These are phyloP conservation scores for Wickerhamiella bombiphila DNA, from an alignment of 805 yeast species.

Conservation along the genomic window DNA sequence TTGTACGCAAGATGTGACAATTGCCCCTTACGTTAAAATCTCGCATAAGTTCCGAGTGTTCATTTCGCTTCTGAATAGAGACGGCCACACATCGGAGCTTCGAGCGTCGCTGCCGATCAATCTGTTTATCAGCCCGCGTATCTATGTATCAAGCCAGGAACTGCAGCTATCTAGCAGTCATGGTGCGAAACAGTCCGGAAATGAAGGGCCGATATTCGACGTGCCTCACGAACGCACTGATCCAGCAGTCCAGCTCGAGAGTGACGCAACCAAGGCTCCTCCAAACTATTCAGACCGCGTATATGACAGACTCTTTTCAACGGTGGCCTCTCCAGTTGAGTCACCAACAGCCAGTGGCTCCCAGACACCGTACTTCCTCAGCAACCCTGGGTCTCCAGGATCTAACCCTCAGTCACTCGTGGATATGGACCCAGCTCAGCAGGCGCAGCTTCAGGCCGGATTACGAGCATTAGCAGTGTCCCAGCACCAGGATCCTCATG, in stretches of 20 bases:
- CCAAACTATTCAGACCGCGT: slow-evolving; percentile 74
- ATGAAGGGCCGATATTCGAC: slow-evolving; percentile 13
- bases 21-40: slow-evolving; percentile 56
- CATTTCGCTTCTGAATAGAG: slow-evolving; percentile 68
- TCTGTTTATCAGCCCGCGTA: slow-evolving; percentile 67
- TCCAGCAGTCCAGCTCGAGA: slow-evolving; percentile 2
- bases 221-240: slow-evolving; percentile 8
- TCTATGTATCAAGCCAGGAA: slow-evolving; percentile 43
- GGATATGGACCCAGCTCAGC: slow-evolving; percentile 21
- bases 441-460: slow-evolving; percentile 27
- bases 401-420: slow-evolving; percentile 15
- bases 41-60: slow-evolving; percentile 78
- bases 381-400: slow-evolving; percentile 7
- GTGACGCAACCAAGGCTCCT: slow-evolving; percentile 41
- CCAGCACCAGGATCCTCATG: too few species aligned
- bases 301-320: slow-evolving; percentile 67
- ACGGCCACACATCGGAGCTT: slow-evolving; percentile 83
- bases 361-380: slow-evolving; percentile 22
- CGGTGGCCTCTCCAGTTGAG: slow-evolving; percentile 30
- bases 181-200: neutral
- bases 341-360: slow-evolving; percentile 25
- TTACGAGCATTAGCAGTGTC: slow-evolving; percentile 26
- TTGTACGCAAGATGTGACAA: slow-evolving; percentile 77
- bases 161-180: neutral
- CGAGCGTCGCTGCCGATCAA: slow-evolving; percentile 79